Conservation (phyloP, 129 eudicot genomes). For the Flaveria sonorensis region DNA sequence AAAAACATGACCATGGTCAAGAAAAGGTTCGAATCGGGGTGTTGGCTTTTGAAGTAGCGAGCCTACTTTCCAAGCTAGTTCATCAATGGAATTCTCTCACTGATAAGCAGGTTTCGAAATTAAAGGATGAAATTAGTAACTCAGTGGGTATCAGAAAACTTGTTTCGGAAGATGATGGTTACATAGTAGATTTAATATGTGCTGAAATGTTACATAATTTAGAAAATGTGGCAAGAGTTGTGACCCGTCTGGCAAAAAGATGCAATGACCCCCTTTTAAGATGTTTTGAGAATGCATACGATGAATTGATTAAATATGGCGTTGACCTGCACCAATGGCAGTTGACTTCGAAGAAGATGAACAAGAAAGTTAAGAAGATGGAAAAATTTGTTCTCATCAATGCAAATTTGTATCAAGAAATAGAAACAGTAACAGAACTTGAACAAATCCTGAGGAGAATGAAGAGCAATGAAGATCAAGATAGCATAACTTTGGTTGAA, state of each 20-base stretch:
- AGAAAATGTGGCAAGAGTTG: conserved; percentile 54
- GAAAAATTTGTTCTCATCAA: conserved; percentile 52
- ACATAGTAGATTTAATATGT: conserved; percentile 58
- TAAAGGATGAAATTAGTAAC: conserved; percentile 62
- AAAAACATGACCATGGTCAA: conserved; percentile 45
- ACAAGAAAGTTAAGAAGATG: conserved; percentile 71
- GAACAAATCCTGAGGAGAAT: conserved; percentile 75
- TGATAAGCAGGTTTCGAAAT: conserved; percentile 60
- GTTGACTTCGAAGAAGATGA: conserved; percentile 68
- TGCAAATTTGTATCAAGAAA: conserved; percentile 74
- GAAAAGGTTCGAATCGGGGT: conserved; percentile 55
- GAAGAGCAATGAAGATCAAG: conserved; percentile 55
- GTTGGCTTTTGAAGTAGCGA: conserved; percentile 80
- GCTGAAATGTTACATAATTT: conserved; percentile 65
- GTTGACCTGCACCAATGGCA: conserved; percentile 66
- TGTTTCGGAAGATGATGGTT: conserved; percentile 64
- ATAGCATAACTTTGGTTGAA: conserved; percentile 47
- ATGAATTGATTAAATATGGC: conserved; percentile 51
- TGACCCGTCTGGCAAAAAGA: conserved; percentile 62
- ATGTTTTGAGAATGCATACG: conserved; percentile 65
- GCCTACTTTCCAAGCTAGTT: conserved; percentile 67
- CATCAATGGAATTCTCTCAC: conserved; percentile 67
- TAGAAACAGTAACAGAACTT: conserved; percentile 67
- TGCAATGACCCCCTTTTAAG: conserved; percentile 61
- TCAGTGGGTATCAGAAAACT: conserved; percentile 70